A percentile compares a stretch with the other conserved stretches of the same genome.
These are phyloP conservation scores for Echeveria elegans DNA, from an alignment of 164 flowering plant genomes.

Conservation along the genomic window DNA sequence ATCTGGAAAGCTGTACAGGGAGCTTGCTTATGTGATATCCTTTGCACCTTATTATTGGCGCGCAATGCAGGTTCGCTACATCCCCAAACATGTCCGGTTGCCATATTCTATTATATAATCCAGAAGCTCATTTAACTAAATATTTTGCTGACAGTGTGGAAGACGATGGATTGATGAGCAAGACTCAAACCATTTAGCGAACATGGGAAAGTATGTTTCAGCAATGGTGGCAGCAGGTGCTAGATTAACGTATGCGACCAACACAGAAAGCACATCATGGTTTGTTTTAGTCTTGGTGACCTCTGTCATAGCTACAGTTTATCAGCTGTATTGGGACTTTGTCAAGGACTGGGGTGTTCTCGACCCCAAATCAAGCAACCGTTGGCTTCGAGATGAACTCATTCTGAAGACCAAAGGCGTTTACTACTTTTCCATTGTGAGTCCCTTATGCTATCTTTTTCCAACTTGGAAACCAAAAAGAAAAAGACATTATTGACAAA, in stretches of 20 bases:
- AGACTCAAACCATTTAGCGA: constrained; percentile 56
- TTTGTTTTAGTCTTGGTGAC: constrained; percentile 48
- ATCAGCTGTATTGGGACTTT: constrained; percentile 96
- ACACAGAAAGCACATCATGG: constrained; percentile 34
- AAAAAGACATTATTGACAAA: too few relatives aligned
- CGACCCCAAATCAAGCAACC: constrained; percentile 55
- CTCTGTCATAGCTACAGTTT: constrained; percentile 65
- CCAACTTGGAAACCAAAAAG: not conserved
- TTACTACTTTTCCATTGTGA: constrained; percentile 75
- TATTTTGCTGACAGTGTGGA: constrained; percentile 50
- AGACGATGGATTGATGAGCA: constrained; percentile 84
- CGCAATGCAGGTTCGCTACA: constrained; percentile 76
- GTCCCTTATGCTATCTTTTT: constrained; percentile 15
- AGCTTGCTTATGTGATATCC: constrained; percentile 83
- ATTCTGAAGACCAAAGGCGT: constrained; percentile 62
- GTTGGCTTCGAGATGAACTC: constrained; percentile 78
- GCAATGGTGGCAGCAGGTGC: constrained; percentile 98
- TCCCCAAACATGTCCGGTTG: not conserved
- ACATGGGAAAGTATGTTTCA: constrained; percentile 94
- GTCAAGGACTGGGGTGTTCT: constrained; percentile 90
- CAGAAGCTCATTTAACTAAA: too few relatives aligned
- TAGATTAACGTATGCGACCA: constrained; percentile 54
- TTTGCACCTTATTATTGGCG: constrained; percentile 95
- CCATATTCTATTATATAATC: too few relatives aligned
- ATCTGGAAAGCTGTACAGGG: constrained; percentile 56